Evolutionary conservation across 2,329 filamentous ascomycete species (phyloP), one percentile per base, ranked within the genome.

Genomic region (Nemania abortiva): DNA sequence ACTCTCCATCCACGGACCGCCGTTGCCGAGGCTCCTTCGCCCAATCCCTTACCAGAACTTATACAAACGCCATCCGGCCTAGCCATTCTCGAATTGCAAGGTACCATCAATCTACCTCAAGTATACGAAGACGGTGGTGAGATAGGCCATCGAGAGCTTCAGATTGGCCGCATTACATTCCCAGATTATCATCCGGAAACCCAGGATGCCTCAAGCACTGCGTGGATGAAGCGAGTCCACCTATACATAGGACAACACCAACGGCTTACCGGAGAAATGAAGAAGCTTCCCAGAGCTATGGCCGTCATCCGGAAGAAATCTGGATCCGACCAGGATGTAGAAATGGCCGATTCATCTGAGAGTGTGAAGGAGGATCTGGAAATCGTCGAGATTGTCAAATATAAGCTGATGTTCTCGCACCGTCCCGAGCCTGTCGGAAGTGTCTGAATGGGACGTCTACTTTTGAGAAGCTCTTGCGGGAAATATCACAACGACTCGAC

Each of bases 141-240:
- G 60, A 72, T 79, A 29, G 71, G 78, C 24, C 57, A 77, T 5
- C 70, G 81, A 42, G 77, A 79, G 61, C 88, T 88, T 1, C 81
- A 84, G 29, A 85, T 97, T 72, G 94, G 94, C 37, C 90, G 88
- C 65, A 85, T 97, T 34, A 87, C 91, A 37, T 97, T 97, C 75
- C 94, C 94, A 1, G 87, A 93, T 74, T 93, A 95, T 78, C 84
- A 88, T 61, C 81, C 88, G 9, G 82, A 87, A 31, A 75, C 77
- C 2, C 75, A 82, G 64, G 83, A 84, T 54, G 75, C 79, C 0
- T 84, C 83, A 18, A 87, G 89, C 74, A 90, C 88, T 0, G 87
- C 87, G 10, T 98, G 95, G 95, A 97, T 95, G 92, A 97, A 94
- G 81, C 87, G 89, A 42, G 94, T 95, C 31, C 93, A 97, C 77